Conservation (phyloP, 306 rosid genomes). For the Lotus japonicus region DNA sequence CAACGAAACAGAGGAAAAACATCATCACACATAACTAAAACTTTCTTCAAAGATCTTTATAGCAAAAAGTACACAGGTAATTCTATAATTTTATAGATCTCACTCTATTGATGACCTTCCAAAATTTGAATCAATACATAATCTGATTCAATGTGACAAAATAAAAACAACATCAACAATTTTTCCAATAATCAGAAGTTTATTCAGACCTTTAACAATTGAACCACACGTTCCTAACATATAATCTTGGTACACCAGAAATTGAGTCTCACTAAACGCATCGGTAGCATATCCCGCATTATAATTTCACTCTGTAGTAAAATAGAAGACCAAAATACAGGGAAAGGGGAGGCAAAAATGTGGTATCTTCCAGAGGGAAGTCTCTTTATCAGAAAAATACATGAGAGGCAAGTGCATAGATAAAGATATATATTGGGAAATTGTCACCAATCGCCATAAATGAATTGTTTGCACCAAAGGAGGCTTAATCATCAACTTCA, state of each 20-base stretch:
- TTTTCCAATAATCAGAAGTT: neutral
- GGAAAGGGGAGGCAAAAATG: neutral
- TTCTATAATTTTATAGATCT: neutral
- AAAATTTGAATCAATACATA: neutral
- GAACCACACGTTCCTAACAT: neutral
- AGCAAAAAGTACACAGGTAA: neutral
- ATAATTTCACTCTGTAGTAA: conserved; percentile 6
- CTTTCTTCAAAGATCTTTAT: neutral
- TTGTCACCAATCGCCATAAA: neutral
- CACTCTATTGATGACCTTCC: neutral
- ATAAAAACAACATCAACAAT: no score
- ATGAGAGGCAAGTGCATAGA: neutral
- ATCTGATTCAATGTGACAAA: no score
- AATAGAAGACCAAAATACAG: neutral
- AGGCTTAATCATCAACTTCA: no score
- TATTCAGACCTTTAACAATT: neutral
- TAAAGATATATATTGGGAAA: neutral
- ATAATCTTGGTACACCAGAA: neutral
- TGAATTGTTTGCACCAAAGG: neutral
- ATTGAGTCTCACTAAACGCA: neutral
- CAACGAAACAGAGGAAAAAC: neutral
- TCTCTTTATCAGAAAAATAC: neutral
- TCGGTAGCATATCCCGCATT: neutral
- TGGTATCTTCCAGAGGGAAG: neutral
- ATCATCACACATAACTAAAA: neutral